Conservation (phyloP, 345 rosid genomes). For the Salix purpurea region DNA sequence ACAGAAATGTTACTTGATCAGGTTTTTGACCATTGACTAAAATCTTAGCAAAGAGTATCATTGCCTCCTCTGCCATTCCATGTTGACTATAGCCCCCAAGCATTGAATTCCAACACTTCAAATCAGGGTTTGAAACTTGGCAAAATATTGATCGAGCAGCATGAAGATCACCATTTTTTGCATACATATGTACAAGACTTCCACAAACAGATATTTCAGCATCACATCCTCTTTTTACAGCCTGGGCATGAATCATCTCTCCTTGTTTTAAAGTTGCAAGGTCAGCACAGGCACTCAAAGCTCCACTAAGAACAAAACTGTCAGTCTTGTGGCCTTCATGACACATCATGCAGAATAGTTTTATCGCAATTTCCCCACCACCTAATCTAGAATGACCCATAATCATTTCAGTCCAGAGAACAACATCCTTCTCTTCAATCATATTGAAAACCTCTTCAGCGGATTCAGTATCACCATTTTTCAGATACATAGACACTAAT, state of each 20-base stretch:
- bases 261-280: constrained; percentile 65
- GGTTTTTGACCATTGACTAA: constrained; percentile 38
- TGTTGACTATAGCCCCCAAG: constrained; percentile 69
- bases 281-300: constrained; percentile 73
- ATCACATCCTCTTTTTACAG: constrained; percentile 50
- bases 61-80: constrained; percentile 64
- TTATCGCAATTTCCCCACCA: constrained; percentile 51
- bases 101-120: constrained; percentile 88
- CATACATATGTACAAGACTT: constrained; percentile 76
- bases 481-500: constrained; percentile 72
- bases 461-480: constrained; percentile 47
- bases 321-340: constrained; percentile 47
- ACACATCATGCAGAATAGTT: constrained; percentile 49
- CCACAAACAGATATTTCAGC: constrained; percentile 59
- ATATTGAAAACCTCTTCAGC: constrained; percentile 45
- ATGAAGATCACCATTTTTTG: constrained; percentile 56
- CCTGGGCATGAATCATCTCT: constrained; percentile 60
- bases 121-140: constrained; percentile 48
- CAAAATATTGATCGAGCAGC: constrained; percentile 55
- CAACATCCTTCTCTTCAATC: constrained; percentile 52
- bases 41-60: constrained; percentile 43
- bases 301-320: constrained; percentile 69
- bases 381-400: constrained; percentile 65
- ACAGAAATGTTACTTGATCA: constrained; percentile 71
- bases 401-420: constrained; percentile 93